Conservation (phyloP, 148 eudicot genomes). For the Rhododendron williamsianum region DNA sequence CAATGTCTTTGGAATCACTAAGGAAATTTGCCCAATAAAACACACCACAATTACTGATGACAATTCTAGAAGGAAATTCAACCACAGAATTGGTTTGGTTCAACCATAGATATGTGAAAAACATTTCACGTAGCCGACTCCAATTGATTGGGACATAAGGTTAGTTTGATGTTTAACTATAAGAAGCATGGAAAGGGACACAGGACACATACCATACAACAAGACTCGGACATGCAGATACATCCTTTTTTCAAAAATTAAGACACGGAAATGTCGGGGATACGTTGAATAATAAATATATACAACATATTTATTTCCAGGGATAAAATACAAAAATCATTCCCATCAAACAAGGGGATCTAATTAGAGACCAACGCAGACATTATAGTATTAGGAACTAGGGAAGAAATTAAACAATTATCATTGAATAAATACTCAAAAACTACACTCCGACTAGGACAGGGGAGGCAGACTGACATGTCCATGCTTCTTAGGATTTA, state of each 20-base stretch:
- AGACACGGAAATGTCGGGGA: background rate
- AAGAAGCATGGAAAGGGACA: background rate
- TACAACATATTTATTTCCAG: background rate
- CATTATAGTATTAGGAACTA: background rate
- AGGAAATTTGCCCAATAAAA: constrained; percentile 25
- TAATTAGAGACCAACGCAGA: background rate
- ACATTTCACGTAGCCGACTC: background rate
- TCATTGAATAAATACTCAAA: background rate
- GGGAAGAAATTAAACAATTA: background rate
- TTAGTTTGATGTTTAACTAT: background rate
- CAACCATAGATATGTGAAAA: background rate
- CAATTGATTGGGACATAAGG: background rate
- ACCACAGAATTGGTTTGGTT: background rate
- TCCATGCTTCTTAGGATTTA: background rate
- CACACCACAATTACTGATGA: background rate
- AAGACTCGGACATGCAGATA: background rate
- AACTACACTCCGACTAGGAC: background rate
- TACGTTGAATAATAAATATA: background rate
- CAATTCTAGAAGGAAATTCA: background rate
- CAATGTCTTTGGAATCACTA: constrained; percentile 50
- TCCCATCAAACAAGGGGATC: background rate
- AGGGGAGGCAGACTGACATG: background rate
- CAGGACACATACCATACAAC: background rate
- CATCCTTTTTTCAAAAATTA: background rate
- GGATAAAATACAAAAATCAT: background rate